Evolutionary conservation across 139 green algal genomes (phyloP).

Genomic region (Deuterostichococcus epilithicus): DNA sequence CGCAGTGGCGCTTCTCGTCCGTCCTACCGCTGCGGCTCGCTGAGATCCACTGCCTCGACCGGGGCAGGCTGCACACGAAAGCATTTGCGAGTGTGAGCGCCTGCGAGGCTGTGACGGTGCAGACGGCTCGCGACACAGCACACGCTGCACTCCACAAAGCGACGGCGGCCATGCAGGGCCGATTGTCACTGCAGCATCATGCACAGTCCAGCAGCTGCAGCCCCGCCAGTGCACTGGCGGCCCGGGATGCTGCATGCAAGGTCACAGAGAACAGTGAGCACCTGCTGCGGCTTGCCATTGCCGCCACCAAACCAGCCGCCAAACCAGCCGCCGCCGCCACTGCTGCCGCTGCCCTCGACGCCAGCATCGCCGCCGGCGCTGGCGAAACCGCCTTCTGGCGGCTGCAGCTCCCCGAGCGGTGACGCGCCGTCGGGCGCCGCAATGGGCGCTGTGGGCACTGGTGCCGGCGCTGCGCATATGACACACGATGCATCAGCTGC

Average conservation of each 20-base stretch:
- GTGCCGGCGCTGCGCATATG: neutral
- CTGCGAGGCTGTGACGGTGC: no score
- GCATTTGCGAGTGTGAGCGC: no score
- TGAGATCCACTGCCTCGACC: neutral
- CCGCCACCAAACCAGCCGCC: constrained; percentile 32
- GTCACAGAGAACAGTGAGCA: neutral
- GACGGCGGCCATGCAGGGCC: no score
- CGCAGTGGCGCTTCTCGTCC: no score
- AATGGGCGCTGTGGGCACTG: neutral
- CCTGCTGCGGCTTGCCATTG: constrained; percentile 26
- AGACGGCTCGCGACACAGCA: no score
- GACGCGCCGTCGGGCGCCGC: neutral
- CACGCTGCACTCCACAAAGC: no score
- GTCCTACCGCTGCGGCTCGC: neutral
- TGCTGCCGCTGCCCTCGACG: constrained; percentile 2
- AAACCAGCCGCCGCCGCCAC: constrained; percentile 28
- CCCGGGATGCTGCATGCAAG: no score
- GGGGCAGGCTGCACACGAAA: neutral
- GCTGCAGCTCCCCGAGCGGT: neutral
- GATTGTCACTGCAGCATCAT: neutral
- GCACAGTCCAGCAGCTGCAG: neutral
- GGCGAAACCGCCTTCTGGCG: neutral
- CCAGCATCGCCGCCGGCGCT: neutral
- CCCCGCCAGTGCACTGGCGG: no score
- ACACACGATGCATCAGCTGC: no score